A percentile compares a stretch with the other conserved stretches of the same genome.
Evolutionary conservation across 495 filamentous ascomycete genomes (phyloP).

Genomic region (Penicillium tannophilum): DNA sequence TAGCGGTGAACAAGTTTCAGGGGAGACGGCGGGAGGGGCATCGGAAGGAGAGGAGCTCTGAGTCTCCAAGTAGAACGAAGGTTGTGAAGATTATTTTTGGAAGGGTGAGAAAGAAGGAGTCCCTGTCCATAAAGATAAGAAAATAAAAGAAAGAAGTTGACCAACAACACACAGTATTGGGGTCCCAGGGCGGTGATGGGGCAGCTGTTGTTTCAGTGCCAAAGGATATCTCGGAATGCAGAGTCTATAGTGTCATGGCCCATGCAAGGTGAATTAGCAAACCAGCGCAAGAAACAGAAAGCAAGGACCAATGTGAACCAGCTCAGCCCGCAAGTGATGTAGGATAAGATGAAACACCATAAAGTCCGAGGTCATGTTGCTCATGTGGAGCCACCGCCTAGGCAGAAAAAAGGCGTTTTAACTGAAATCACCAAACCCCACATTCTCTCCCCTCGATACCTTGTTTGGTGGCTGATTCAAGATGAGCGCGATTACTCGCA

Average conservation of each 20-base stretch:
- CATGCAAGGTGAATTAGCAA: background rate
- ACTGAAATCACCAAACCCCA: slow-evolving; percentile 6
- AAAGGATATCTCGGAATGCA: slow-evolving; percentile 2
- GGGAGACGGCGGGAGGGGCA: slow-evolving; percentile 58
- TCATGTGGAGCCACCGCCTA: slow-evolving; percentile 5
- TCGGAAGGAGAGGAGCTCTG: slow-evolving; percentile 16
- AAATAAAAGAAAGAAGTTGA: slow-evolving; percentile 7
- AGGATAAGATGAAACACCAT: background rate
- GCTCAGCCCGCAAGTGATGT: slow-evolving; percentile 1
- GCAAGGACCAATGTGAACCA: slow-evolving; percentile 3
- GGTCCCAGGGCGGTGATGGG: slow-evolving; percentile 5
- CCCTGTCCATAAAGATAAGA: background rate
- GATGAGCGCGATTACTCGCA: slow-evolving; percentile 72
- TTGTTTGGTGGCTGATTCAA: slow-evolving; percentile 15
- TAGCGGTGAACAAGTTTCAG: slow-evolving; percentile 63
- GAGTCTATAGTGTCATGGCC: slow-evolving; percentile 7
- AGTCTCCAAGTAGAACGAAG: slow-evolving; percentile 4
- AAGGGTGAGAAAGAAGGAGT: background rate
- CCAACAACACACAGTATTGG: slow-evolving; percentile 17
- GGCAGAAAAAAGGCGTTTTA: slow-evolving; percentile 15
- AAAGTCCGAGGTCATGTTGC: background rate
- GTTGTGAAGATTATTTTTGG: background rate
- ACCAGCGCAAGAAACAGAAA: background rate
- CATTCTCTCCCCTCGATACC: slow-evolving; percentile 12
- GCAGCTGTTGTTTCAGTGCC: slow-evolving; percentile 3